Base-by-base conservation (phyloP, 768 basidiomycete genomes). In the Mycena indigotica region DNA sequence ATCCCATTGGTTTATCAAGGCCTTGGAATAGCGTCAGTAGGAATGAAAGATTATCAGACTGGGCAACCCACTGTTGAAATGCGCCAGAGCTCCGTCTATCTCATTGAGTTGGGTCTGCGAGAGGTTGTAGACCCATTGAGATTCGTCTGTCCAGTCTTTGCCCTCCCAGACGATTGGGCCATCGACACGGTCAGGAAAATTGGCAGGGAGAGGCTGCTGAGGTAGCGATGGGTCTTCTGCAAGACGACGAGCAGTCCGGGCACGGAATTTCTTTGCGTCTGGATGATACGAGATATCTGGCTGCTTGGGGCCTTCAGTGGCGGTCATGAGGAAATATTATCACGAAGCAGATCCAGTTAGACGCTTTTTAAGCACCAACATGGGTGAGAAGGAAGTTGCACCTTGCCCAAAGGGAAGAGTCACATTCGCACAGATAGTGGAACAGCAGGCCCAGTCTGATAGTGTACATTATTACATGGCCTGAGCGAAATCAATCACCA, bases 151-250 rank as follows among this genome's bases (percentile, higher is more conserved):
- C 74, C 76, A 80, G 60, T 77, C 76, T 24, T 69, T 73, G 19
- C 77, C 77, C 50, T 77, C 73, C 78, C 78, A 80, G n/a, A 79
- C 77, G 32, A 75, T 73, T 2, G 77, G 78, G 0, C 75, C 73
- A 21, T 69, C 63, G 3, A 77, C 65, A 46, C 69, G 55, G 24
- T 65, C 57, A 6, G 77, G 77, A 55, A 75, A 80, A 16, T 72
- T 72, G 0, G 66, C 62, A 8, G 79, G 77, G 13, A 79, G 70
- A 4, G 75, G 63, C 17, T 64, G 62, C 21, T 69, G 67, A 8
- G 71, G 72, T 2, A 76, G 68, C 38, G 65, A 60, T 3, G 76
- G 75, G 50, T 77, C 69, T 52, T 74, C 75, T 25, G 72, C 67
- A 6, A 80, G 69, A 8, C 75, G 70, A 26, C 73, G 71, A 1